Conservation (phyloP, 176 grass and related monocot genomes). For the Aegilops tauschii region DNA sequence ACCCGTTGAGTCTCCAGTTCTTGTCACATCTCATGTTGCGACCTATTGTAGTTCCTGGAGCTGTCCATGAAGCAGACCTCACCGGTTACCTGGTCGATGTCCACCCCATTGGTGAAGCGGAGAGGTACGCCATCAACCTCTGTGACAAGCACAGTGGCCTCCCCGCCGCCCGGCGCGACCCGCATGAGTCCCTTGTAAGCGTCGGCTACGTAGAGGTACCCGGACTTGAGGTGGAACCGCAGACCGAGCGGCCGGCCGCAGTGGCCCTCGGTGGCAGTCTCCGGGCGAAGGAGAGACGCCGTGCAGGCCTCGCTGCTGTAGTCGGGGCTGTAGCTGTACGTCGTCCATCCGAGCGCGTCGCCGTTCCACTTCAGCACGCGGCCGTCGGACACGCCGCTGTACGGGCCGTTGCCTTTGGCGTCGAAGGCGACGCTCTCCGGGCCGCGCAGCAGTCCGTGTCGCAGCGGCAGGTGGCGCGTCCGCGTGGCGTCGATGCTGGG, state of each 20-base stretch:
- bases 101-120: background rate
- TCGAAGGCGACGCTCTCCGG: constrained; percentile 7
- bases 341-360: background rate
- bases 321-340: background rate
- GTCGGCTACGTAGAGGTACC: background rate
- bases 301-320: background rate
- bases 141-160: background rate
- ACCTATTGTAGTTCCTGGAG: background rate
- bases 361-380: background rate
- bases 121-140: background rate
- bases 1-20: background rate
- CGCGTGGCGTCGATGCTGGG: background rate
- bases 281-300: background rate
- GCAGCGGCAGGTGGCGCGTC: background rate
- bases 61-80: background rate
- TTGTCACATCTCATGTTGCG: background rate
- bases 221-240: background rate
- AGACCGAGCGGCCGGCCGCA: background rate
- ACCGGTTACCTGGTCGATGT: background rate
- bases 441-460: background rate
- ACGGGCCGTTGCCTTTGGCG: background rate
- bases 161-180: background rate
- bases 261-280: background rate
- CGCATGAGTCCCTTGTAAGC: background rate
- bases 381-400: constrained; percentile 6